phyloP scores from a whole-genome alignment of 148 eudicot species.

The Camellia sinensis region DNA sequence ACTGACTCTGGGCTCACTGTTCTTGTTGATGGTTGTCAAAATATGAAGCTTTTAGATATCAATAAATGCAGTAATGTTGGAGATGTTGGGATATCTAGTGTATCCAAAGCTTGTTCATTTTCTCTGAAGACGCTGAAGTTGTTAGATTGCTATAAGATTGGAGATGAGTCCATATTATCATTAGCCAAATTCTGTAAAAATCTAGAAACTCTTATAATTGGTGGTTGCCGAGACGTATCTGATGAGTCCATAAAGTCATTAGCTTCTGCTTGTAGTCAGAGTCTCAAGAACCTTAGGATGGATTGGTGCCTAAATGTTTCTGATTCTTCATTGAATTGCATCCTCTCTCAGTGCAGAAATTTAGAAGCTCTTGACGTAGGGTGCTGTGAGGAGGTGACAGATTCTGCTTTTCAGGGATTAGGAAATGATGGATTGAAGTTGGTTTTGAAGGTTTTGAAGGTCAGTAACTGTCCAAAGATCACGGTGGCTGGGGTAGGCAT shows the following conservation, averaged over 20 bases:
- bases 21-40: conserved; percentile 68
- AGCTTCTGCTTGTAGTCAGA: conserved; percentile 48
- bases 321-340: conserved; percentile 57
- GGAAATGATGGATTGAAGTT: conserved; percentile 37
- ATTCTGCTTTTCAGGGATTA: conserved; percentile 69
- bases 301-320: conserved; percentile 90
- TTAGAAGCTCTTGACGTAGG: conserved; percentile 78
- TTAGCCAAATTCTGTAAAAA: conserved; percentile 62
- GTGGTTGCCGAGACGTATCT: conserved; percentile 76
- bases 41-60: conserved; percentile 55
- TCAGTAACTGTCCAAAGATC: conserved; percentile 77
- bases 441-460: conserved; percentile 60
- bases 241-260: conserved; percentile 56
- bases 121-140: conserved; percentile 65
- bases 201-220: conserved; percentile 76
- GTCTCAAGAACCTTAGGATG: conserved; percentile 69
- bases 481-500: conserved; percentile 59
- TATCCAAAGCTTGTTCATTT: conserved; percentile 62
- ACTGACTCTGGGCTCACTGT: conserved; percentile 66
- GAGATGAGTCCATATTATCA: conserved; percentile 61
- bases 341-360: conserved; percentile 57
- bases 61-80: conserved; percentile 85
- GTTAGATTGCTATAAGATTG: conserved; percentile 73
- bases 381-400: conserved; percentile 87
- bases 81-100: conserved; percentile 55